phyloP scores from a whole-genome alignment of 1,284 basidiomycete genomes.

The Irpex sp. region DNA sequence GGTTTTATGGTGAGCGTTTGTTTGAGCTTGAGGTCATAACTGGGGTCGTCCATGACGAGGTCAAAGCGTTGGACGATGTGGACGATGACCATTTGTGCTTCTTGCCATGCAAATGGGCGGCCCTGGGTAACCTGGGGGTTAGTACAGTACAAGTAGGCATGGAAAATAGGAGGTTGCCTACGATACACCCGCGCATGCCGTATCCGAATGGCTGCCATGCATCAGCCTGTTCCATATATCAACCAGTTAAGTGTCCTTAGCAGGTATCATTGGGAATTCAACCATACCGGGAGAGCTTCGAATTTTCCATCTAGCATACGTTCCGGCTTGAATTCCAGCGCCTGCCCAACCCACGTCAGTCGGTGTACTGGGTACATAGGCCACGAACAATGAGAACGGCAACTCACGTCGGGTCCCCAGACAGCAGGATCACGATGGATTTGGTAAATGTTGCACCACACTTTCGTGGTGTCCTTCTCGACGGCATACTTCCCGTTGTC shows the following conservation, averaged over 20 bases:
- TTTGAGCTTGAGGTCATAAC: constrained; percentile 38
- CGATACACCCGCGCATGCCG: constrained; percentile 36
- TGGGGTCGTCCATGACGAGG: constrained; percentile 35
- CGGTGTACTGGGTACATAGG: not conserved
- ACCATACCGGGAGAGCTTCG: constrained; percentile 33
- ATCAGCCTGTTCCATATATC: constrained; percentile 24
- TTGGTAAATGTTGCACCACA: constrained; percentile 28
- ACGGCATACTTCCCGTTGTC: constrained; percentile 35
- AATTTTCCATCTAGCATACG: constrained; percentile 44
- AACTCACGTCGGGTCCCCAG: constrained; percentile 44
- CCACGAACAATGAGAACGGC: not conserved
- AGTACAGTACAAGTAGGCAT: not conserved
- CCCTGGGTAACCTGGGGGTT: constrained; percentile 19
- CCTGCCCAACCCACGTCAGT: constrained; percentile 13
- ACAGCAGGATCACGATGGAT: constrained; percentile 40
- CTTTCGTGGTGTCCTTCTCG: constrained; percentile 24
- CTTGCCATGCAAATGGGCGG: constrained; percentile 46
- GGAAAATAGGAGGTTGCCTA: constrained; percentile 10
- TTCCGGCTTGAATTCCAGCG: constrained; percentile 37
- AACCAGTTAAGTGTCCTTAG: not conserved
- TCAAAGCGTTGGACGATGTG: constrained; percentile 41
- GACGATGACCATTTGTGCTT: constrained; percentile 38
- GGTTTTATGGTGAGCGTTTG: constrained; percentile 47
- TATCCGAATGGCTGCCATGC: constrained; percentile 42
- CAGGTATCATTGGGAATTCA: not conserved